Base-by-base conservation (phyloP, 148 eudicot species). In the Mesembryanthemum crystallinum region DNA sequence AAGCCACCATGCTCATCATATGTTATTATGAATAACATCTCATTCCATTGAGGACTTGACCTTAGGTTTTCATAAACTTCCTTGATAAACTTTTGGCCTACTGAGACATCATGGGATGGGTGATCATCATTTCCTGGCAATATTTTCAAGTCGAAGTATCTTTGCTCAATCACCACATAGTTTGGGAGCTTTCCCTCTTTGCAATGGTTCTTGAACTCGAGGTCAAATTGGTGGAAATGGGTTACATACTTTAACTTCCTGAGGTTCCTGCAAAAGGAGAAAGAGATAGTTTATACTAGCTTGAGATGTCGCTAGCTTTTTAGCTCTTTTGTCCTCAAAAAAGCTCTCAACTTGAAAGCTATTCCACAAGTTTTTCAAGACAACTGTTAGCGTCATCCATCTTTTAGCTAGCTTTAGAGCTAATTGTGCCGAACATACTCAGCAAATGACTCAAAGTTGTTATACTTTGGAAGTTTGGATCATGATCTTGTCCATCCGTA, bases 1-100 rank as follows among this genome's bases (percentile, higher is more conserved):
- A 90, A 93, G 3, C 98, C 98, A 30, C 98, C 98, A 69, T 93
- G 98, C 76, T 92, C 98, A 43, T 92, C 98, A 37, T 92, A 92
- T 69, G 86, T 73, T 25, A 92, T 79, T 1, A 92, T 21, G 71
- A 93, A 84, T 55, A 91, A 64, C 73, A 88, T 93, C 59, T 93
- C 91, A 32, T 89, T 86, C 98, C 97, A 92, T 61, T 92, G 97
- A 2, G 97, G 95, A 66, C 97, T 90, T 35, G 88, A 81, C 76
- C 95, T 87, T 71, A 93, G 58, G 21, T 93, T 83, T 78, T 89
- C 93, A 58, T 93, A 93, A 2, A 93, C 90, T 83, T 90, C 81
- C 69, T 89, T 90, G 63, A 93, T 83, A 51, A 93, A 87, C 23
- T 80, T 83, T 39, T 93, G 98, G 52, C 98, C 98, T 11, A 79